Evolutionary conservation across 768 basidiomycete species (phyloP).

Genomic region (Naematelia aurantialba): DNA sequence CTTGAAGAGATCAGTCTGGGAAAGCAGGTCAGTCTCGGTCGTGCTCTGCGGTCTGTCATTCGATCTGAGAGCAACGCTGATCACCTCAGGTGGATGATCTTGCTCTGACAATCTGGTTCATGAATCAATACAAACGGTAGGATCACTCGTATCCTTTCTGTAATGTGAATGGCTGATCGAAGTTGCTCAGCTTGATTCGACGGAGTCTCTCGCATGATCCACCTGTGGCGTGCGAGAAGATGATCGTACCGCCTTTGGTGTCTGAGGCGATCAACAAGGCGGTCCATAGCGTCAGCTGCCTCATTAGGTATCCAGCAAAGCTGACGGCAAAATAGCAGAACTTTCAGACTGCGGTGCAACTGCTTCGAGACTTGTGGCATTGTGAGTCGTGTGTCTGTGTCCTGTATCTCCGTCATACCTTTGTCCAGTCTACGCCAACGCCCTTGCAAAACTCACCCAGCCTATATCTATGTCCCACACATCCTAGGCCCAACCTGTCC

Average conservation of each 20-base stretch:
- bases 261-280: constrained; percentile 48
- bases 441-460: no score
- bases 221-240: constrained; percentile 41
- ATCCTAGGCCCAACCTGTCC: background rate
- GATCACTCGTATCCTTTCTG: constrained; percentile 3
- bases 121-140: constrained; percentile 48
- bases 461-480: no score
- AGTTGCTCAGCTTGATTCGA: constrained; percentile 23
- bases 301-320: background rate
- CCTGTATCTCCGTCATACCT: background rate
- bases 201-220: constrained; percentile 37
- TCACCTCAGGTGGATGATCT: constrained; percentile 36
- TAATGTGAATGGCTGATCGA: constrained; percentile 2
- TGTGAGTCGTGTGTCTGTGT: background rate
- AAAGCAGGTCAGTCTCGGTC: constrained; percentile 30
- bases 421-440: no score
- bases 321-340: background rate
- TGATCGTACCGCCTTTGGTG: constrained; percentile 48
- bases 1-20: constrained; percentile 43
- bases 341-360: background rate
- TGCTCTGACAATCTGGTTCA: constrained; percentile 46
- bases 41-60: background rate
- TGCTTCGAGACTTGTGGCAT: background rate
- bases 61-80: background rate
- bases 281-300: constrained; percentile 41